phyloP scores from a whole-genome alignment of 2,329 filamentous ascomycete species.

The Cladosporium cucumerinum region DNA sequence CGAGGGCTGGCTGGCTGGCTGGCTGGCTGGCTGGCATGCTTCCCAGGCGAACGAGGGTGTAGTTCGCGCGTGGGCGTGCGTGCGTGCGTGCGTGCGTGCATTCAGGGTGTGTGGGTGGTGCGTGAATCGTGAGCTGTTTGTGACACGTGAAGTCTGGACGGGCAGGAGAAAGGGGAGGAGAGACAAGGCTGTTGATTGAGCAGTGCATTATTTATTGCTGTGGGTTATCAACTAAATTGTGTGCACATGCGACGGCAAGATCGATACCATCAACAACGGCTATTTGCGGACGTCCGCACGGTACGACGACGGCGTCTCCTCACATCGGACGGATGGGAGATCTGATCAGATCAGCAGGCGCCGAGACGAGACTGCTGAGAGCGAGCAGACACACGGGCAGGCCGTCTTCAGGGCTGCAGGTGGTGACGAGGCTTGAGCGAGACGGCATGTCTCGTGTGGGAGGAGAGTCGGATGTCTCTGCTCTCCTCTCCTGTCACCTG shows the following conservation, averaged over 20 bases:
- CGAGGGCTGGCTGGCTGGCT: neutral
- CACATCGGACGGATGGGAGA: neutral
- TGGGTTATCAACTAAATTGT: neutral
- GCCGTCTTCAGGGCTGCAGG: conserved; percentile 13
- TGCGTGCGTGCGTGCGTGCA: neutral
- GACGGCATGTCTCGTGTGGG: conserved; percentile 8
- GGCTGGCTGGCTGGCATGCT: too few relatives aligned
- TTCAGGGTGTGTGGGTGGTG: neutral
- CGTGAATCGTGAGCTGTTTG: neutral
- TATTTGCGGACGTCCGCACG: neutral
- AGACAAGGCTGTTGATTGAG: neutral
- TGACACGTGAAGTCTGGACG: neutral
- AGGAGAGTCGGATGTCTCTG: neutral
- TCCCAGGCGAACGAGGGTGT: neutral
- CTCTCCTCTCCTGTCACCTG: neutral
- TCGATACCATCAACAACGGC: neutral
- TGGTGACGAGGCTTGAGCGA: conserved; percentile 14
- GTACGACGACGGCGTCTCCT: neutral
- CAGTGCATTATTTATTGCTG: neutral
- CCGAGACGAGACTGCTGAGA: neutral
- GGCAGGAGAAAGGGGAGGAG: neutral
- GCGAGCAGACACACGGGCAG: neutral
- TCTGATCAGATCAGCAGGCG: neutral
- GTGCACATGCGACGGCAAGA: neutral
- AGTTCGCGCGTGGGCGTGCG: neutral